Conservation (phyloP, 176 grass and related monocot species). For the Melocanna baccifera region DNA sequence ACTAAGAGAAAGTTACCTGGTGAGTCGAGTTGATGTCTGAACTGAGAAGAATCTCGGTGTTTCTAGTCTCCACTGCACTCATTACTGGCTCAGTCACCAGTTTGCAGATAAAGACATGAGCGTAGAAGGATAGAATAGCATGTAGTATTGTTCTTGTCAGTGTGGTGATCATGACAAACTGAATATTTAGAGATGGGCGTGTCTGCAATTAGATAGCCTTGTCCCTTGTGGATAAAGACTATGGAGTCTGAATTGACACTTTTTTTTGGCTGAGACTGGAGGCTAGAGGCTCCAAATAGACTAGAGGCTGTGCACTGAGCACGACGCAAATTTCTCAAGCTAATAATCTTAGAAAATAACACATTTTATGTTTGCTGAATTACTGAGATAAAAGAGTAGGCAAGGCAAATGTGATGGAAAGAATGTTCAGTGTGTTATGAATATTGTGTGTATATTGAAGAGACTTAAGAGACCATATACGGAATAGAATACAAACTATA, state of each 20-base stretch:
- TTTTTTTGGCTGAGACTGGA: neutral
- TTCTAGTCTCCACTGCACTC: conserved; percentile 28
- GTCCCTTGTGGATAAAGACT: conserved; percentile 21
- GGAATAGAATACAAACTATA: no score
- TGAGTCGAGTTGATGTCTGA: neutral
- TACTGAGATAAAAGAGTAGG: neutral
- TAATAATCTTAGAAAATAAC: neutral
- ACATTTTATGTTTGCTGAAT: neutral
- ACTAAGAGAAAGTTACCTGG: neutral
- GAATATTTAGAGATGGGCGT: neutral
- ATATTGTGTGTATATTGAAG: no score
- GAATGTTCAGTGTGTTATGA: neutral
- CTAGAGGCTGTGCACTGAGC: neutral
- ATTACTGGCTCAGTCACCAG: neutral
- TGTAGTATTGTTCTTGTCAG: conserved; percentile 17
- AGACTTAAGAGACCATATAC: no score
- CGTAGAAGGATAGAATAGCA: neutral
- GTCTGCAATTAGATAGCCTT: conserved; percentile 2
- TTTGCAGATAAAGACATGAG: conserved; percentile 3
- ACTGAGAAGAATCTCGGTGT: neutral
- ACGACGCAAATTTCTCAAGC: neutral
- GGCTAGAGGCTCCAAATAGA: conserved; percentile 5
- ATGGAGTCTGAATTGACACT: conserved; percentile 21
- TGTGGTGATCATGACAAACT: conserved; percentile 16
- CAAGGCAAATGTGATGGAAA: neutral